These are phyloP conservation scores for Buddleja alternifolia DNA, from an alignment of 257 asterid species.

Conservation along the genomic window DNA sequence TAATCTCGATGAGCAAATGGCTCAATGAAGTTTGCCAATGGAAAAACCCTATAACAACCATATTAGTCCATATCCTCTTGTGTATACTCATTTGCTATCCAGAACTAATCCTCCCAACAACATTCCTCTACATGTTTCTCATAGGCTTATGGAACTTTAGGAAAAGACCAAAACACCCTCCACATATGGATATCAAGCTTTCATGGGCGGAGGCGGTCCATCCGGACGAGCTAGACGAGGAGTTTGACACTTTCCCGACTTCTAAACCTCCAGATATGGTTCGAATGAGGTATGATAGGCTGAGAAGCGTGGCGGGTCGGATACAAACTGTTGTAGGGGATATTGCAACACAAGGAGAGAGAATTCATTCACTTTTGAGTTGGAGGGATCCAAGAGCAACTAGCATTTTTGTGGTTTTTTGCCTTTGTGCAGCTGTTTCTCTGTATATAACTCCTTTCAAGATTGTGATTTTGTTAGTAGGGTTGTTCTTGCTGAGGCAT, in stretches of 20 bases:
- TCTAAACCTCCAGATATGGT: constrained; percentile 44
- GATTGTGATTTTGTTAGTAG: constrained; percentile 47
- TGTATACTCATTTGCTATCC: constrained; percentile 73
- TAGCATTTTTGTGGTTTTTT: constrained; percentile 39
- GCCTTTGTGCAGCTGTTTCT: constrained; percentile 46
- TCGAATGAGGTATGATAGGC: constrained; percentile 62
- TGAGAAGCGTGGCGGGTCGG: constrained; percentile 55
- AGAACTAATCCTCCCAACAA: constrained; percentile 68
- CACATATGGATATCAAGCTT: constrained; percentile 74
- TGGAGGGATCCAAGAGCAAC: constrained; percentile 66
- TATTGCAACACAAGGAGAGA: constrained; percentile 62
- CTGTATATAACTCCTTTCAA: constrained; percentile 60
- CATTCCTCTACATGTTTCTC: constrained; percentile 66
- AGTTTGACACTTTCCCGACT: constrained; percentile 77
- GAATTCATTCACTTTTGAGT: constrained; percentile 46
- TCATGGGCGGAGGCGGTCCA: constrained; percentile 80
- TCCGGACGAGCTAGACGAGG: constrained; percentile 76
- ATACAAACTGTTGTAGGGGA: constrained; percentile 58
- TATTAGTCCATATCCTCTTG: constrained; percentile 61
- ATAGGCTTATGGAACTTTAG: constrained; percentile 72
- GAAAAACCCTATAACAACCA: constrained; percentile 70
- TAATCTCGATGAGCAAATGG: constrained; percentile 68
- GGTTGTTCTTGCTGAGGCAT: constrained; percentile 47
- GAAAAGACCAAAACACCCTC: constrained; percentile 61
- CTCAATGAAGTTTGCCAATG: constrained; percentile 60